phyloP scores from a whole-genome alignment of 208 protist species.

The Angomonas ambiguus region DNA sequence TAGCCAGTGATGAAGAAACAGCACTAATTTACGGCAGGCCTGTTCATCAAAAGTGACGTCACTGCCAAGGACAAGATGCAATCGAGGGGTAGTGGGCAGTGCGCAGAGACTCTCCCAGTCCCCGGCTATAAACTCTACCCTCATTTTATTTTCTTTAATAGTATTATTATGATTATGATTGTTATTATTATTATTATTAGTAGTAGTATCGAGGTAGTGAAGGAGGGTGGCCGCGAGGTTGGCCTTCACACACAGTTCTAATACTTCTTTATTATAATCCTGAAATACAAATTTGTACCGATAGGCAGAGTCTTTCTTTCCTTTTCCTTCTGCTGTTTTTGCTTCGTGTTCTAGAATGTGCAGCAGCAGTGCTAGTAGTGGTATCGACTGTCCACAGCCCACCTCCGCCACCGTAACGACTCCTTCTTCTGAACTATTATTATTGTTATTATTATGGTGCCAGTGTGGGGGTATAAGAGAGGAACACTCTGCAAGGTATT shows the following conservation, averaged over 20 bases:
- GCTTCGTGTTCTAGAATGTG: constrained; percentile 21
- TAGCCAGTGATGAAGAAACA: constrained; percentile 60
- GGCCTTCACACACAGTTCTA: constrained; percentile 60
- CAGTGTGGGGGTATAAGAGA: neutral
- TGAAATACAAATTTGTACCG: constrained; percentile 37
- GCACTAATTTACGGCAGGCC: constrained; percentile 67
- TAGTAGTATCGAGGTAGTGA: constrained; percentile 62
- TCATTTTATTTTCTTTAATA: neutral
- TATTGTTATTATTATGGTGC: neutral
- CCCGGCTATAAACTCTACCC: no score
- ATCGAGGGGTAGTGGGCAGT: neutral
- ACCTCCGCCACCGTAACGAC: constrained; percentile 54
- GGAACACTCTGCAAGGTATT: constrained; percentile 35
- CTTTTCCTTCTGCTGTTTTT: no score
- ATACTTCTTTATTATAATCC: constrained; percentile 88
- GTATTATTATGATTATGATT: neutral
- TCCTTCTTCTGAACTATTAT: constrained; percentile 8
- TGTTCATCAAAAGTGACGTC: constrained; percentile 87
- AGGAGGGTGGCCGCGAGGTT: constrained; percentile 61
- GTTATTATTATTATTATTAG: neutral
- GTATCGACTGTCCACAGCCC: constrained; percentile 77
- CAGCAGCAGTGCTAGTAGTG: constrained; percentile 52
- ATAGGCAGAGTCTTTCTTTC: no score
- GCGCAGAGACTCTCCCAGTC: no score
- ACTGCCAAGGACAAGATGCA: constrained; percentile 64